These are phyloP conservation scores for Collariella sp. DNA, from an alignment of 495 filamentous ascomycete genomes.

Conservation along the genomic window DNA sequence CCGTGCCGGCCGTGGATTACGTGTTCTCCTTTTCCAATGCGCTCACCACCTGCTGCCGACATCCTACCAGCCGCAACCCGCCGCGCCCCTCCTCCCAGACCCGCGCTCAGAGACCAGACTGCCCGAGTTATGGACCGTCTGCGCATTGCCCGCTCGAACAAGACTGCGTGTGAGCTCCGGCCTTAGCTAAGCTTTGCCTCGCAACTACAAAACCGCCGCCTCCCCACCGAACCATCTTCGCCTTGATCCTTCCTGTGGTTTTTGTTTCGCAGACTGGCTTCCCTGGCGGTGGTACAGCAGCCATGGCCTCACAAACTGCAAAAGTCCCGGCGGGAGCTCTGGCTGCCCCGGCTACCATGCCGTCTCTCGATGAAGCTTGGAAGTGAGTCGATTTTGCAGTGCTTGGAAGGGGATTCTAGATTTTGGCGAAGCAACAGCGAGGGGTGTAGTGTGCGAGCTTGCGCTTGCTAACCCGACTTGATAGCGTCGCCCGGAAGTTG, in stretches of 20 bases:
- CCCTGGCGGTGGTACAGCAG: not conserved
- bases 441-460: not conserved
- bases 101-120: conserved; percentile 5
- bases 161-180: conserved; percentile 21
- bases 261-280: not conserved
- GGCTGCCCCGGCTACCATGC: conserved; percentile 6
- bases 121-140: conserved; percentile 28
- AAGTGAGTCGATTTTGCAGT: conserved; percentile 15
- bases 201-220: not conserved
- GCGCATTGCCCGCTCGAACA: conserved; percentile 13
- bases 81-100: conserved; percentile 19
- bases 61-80: conserved; percentile 21
- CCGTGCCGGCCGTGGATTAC: not conserved
- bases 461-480: conserved; percentile 9
- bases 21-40: conserved; percentile 21
- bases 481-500: conserved; percentile 22
- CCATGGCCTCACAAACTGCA: conserved; percentile 15
- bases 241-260: not conserved
- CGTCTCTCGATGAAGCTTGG: conserved; percentile 18
- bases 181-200: conserved; percentile 6
- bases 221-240: not conserved
- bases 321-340: not conserved
- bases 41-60: conserved; percentile 15
- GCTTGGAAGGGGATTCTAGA: no score
- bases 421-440: no score